Evolutionary conservation across 768 basidiomycete genomes (phyloP).

Genomic region (Agaricus blazei): DNA sequence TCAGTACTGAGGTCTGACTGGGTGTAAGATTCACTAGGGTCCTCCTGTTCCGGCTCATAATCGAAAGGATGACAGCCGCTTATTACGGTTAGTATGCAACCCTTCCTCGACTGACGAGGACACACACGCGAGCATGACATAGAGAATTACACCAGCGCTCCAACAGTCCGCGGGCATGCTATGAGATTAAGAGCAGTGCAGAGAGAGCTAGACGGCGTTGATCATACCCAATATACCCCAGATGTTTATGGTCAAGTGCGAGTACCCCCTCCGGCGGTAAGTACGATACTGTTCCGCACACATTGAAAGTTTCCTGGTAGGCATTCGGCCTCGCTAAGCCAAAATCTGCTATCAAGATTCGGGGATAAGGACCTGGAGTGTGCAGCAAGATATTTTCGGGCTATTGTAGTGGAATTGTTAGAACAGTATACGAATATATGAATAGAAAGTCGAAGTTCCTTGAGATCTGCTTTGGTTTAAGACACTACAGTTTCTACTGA

Average conservation of each 20-base stretch:
- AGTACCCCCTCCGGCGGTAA: slow-evolving; percentile 82
- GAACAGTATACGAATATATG: neutral
- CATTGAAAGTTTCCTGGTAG: slow-evolving; percentile 78
- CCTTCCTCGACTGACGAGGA: neutral
- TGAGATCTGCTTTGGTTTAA: slow-evolving; percentile 43
- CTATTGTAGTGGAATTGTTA: slow-evolving; percentile 25
- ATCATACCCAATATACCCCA: slow-evolving; percentile 56
- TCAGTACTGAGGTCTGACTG: neutral
- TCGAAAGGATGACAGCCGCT: slow-evolving; percentile 82
- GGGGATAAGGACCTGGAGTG: slow-evolving; percentile 80
- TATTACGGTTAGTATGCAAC: no score
- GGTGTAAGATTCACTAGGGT: neutral
- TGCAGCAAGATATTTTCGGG: slow-evolving; percentile 82
- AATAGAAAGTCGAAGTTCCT: slow-evolving; percentile 32
- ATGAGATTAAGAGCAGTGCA: slow-evolving; percentile 6
- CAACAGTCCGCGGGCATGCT: slow-evolving; percentile 91
- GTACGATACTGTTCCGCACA: slow-evolving; percentile 85
- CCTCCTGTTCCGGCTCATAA: slow-evolving; percentile 32
- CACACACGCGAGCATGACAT: slow-evolving; percentile 81
- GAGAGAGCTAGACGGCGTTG: neutral
- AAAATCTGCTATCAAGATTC: slow-evolving; percentile 82
- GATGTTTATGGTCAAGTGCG: slow-evolving; percentile 68
- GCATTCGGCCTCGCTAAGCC: slow-evolving; percentile 77
- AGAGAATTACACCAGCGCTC: slow-evolving; percentile 80
- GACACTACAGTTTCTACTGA: neutral